Base-by-base conservation (phyloP, 2,329 filamentous ascomycete species). In the Aspergillus fijiensis region DNA sequence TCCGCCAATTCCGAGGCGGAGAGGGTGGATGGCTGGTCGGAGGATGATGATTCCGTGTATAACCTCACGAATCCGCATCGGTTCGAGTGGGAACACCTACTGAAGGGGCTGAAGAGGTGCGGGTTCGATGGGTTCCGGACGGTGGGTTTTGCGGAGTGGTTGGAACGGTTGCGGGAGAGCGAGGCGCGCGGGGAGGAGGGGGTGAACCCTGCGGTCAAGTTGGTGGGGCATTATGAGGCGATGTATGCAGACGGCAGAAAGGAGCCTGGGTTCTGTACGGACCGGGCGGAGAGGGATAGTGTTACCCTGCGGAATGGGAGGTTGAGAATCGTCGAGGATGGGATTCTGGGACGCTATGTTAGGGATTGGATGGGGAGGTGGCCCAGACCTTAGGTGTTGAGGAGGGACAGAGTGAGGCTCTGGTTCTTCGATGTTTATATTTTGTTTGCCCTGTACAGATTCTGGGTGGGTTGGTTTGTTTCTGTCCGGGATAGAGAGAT, bases 1-100 rank as follows among this genome's bases (percentile, higher is more conserved):
- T 29, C 27, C 7, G 27, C 4, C 0, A n/a, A 19, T 1, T 19
- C 2, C 45, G 33, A 29, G 9, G 27, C 27, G 6, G 27, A 7
- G 7, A 29, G 27, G 10, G 27, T 29, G 27, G 27, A 29, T 29
- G 5, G 27, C 27, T 7, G 23, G 14, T 16, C 52, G 11, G 33
- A 49, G 39, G 42, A 52, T 1, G 69, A 72, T 55, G 67, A 69
- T 21, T 67, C 68, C 0, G 57, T 74, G 14, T 75, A 73, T 57
- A 74, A 74, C 53, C 39, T 75, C 33, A 66, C 63, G 35, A 74
- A 75, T 51, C 60, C 72, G 6, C 60, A 61, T 1, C 51, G 57
- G 5, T 79, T 79, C 59, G 67, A 69, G 5, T 79, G 76, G 76
- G 65, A 67, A 0, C 57, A 63, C 0, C 65, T 78, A 50, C 67